Conservation (phyloP, 1,284 basidiomycete species). For the Violaceomyces palustris region DNA sequence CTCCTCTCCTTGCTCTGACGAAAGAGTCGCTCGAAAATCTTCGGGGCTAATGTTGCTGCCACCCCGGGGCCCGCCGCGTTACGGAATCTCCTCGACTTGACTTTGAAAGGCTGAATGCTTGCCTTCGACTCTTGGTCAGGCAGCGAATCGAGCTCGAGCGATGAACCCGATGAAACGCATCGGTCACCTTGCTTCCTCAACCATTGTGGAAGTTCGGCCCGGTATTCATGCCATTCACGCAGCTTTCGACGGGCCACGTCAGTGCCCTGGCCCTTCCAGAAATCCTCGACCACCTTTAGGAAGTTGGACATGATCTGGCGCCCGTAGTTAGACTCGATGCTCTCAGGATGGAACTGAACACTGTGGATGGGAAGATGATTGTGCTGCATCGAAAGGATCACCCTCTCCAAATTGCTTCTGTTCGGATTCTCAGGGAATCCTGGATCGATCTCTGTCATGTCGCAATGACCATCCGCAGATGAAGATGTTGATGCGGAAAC, state of each 20-base stretch:
- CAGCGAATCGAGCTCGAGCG: no score
- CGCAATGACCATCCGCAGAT: no score
- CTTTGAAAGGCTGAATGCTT: constrained; percentile 3
- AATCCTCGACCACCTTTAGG: constrained; percentile 17
- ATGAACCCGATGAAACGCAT: not conserved
- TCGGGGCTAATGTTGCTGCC: constrained; percentile 33
- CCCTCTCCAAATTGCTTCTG: constrained; percentile 5
- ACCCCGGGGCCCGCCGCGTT: not conserved
- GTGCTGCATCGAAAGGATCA: constrained; percentile 47
- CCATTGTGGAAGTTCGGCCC: not conserved
- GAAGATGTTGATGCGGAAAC: no score
- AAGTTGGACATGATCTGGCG: constrained; percentile 41
- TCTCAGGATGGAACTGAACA: constrained; percentile 88
- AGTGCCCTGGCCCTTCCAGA: constrained; percentile 15
- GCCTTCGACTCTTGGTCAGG: not conserved
- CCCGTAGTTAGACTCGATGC: constrained; percentile 38
- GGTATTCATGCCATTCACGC: no score
- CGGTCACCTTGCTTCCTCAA: not conserved
- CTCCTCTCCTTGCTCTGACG: no score
- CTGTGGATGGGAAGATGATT: constrained; percentile 67
- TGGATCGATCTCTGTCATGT: no score
- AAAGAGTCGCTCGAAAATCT: constrained; percentile 55
- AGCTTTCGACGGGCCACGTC: no score
- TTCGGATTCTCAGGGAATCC: no score
- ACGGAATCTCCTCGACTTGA: constrained; percentile 5